Base-by-base conservation (phyloP, 1,284 basidiomycete genomes). In the Gomphus sp. region DNA sequence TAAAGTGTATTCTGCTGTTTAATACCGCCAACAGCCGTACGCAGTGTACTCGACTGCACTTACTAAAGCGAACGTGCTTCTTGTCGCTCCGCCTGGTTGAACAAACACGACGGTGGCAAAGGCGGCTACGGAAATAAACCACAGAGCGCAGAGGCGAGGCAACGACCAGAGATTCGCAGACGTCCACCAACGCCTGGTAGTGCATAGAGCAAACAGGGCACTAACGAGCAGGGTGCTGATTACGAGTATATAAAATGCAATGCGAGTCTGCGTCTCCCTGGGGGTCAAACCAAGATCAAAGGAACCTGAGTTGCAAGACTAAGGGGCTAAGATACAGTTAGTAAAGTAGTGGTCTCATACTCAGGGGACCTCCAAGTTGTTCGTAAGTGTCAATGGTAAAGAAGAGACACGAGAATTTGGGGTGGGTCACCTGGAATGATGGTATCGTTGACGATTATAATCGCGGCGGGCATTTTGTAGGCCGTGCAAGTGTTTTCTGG, bases 41-140 rank as follows among this genome's bases (percentile, higher is more conserved):
- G 12, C 14, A 16, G 34, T 52, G 28, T 11, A 22, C 16, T 4
- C 22, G 28, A 49, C 22, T 33, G 41, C 11, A 36, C 57, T 58
- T 50, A 58, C 57, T 16, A 58, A 22, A 18, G 43, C 50, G 44
- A 58, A 51, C n/a, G 57, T 52, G 33, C 50, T 58, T 43, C 57
- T 25, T n/a, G 49, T 58, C 9, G 50, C 51, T 18, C 41, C 22
- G 9, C 57, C 57, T 33, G 57, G 37, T 41, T 51, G 31, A 44
- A 43, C 9, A 53, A 51, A 58, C 36, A 58, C 51, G 33, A 52
- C 44, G 18, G 43, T 37, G 9, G 57, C 57, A 44, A 58, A 58
- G 7, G 57, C 57, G 11, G 57, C 36, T 18, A 58, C 41, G 8
- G 12, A 53, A 33, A 58, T 43, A 37, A 58, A 58, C 57, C 57